phyloP scores from a whole-genome alignment of 306 rosid species.

The Nissolia schottii region DNA sequence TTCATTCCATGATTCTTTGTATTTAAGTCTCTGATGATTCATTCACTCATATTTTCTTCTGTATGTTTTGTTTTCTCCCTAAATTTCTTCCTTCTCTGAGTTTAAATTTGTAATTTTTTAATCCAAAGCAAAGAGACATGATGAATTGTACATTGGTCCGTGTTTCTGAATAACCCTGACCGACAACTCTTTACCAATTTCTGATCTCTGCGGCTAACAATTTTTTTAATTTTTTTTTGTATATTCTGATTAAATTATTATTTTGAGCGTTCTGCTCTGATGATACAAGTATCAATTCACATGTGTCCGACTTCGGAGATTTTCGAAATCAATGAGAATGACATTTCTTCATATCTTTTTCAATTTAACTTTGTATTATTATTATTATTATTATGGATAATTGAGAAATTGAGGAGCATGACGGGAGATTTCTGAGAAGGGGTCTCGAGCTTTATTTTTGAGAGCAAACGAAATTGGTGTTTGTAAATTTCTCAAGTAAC shows the following conservation, averaged over 20 bases:
- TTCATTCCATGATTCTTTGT: conserved; percentile 57
- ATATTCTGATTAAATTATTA: accelerated
- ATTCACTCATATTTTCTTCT: neutral
- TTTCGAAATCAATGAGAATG: conserved; percentile 59
- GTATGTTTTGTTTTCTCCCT: accelerated
- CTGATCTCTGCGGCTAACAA: conserved; percentile 40
- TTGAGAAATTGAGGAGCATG: neutral
- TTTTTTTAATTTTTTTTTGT: neutral
- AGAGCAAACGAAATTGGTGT: conserved; percentile 43
- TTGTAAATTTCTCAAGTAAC: conserved; percentile 58
- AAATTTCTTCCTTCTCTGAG: neutral
- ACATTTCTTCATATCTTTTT: conserved; percentile 32
- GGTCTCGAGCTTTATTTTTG: conserved; percentile 23
- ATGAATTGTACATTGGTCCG: conserved; percentile 64
- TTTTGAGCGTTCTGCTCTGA: conserved; percentile 45
- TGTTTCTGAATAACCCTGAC: conserved; percentile 74
- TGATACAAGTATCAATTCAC: conserved; percentile 54
- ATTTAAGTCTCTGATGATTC: conserved; percentile 94
- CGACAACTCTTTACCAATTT: conserved; percentile 42
- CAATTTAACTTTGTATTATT: neutral
- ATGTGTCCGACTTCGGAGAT: conserved; percentile 97
- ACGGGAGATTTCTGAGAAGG: conserved; percentile 47
- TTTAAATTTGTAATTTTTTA: neutral
- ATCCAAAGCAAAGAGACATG: conserved; percentile 30
- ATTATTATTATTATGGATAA: neutral